Base-by-base conservation (phyloP, 257 asterid genomes). In the Verbascum thapsus region DNA sequence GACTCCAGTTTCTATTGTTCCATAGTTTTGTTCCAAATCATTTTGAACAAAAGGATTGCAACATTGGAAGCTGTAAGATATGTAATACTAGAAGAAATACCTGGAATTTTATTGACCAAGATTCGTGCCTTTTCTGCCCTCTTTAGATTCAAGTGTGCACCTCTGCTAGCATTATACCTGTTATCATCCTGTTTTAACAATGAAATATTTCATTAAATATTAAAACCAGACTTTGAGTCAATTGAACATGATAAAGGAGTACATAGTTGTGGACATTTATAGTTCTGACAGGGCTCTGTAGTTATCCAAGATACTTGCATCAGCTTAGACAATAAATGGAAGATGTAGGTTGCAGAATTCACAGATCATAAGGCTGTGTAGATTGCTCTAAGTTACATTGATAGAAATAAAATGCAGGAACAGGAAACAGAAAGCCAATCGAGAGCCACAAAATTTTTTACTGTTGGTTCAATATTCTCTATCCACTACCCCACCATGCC, bases 111-210 rank as follows among this genome's bases (percentile, higher is more conserved):
- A 52, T 74, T 73, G 66, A 84, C 89, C 69, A 81, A 44, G 39
- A 83, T 34, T 58, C 95, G 71, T 41, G 92, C 95, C 76, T 81
- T 84, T 68, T 87, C 95, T 18, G 92, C 95, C 63, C 95, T 81
- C 81, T 87, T 87, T 69, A 87, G 77, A 73, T 84, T 87, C 72
- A 87, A 68, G 62, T 87, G 91, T 8, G 95, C 88, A 52, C 92
- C 95, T 73, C 91, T 79, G 77, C 89, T 82, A 15, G 91, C 87
- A 72, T 78, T 87, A 34, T 87, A 87, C 72, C 91, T 70, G 74
- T 84, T 87, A 17, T 87, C 81, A 9, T 87, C 95, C 95, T 87
- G 85, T 81, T 68, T 56, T 42, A 62, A 56, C 58, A 71, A 44
- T 15, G 48, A 38, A 62, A 56, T 26, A 53, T 15, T 2, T 7